phyloP scores from a whole-genome alignment of 192 early-diverging fungal species.

The Obelidium mucronatum region DNA sequence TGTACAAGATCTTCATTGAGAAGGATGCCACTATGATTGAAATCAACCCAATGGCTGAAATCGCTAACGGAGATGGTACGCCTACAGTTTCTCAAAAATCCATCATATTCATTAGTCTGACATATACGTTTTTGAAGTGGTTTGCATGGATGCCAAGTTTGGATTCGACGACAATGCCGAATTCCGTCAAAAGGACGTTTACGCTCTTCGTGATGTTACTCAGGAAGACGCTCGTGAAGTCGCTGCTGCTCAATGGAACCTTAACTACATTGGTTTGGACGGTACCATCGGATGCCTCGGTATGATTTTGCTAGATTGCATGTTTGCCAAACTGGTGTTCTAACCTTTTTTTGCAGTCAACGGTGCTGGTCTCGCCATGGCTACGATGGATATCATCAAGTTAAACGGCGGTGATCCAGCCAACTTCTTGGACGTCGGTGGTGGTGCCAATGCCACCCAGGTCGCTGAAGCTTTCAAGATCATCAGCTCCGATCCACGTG shows the following conservation, averaged over 20 bases:
- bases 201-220: slow-evolving; percentile 85
- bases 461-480: slow-evolving; percentile 99
- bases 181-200: slow-evolving; percentile 93
- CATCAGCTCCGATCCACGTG: slow-evolving; percentile 95
- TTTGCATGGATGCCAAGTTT: slow-evolving; percentile 99
- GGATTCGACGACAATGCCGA: slow-evolving; percentile 99
- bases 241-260: slow-evolving; percentile 92
- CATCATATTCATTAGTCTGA: slow-evolving; percentile 14
- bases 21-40: slow-evolving; percentile 98
- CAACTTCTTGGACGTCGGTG: slow-evolving; percentile 99
- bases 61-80: slow-evolving; percentile 80
- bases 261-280: slow-evolving; percentile 99
- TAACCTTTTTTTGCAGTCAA: slow-evolving; percentile 63
- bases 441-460: slow-evolving; percentile 92
- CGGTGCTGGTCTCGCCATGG: slow-evolving; percentile 99
- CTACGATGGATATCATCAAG: slow-evolving; percentile 99
- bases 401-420: slow-evolving; percentile 97
- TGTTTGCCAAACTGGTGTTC: slow-evolving; percentile 9
- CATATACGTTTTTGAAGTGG: slow-evolving; percentile 60
- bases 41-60: slow-evolving; percentile 98
- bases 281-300: slow-evolving; percentile 97
- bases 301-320: slow-evolving; percentile 30
- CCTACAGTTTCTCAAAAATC: neutral
- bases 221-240: slow-evolving; percentile 99
- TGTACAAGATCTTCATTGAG: slow-evolving; percentile 97